Base-by-base conservation (phyloP, 176 grass and related monocot genomes). In the Bolboschoenus planiculmis region DNA sequence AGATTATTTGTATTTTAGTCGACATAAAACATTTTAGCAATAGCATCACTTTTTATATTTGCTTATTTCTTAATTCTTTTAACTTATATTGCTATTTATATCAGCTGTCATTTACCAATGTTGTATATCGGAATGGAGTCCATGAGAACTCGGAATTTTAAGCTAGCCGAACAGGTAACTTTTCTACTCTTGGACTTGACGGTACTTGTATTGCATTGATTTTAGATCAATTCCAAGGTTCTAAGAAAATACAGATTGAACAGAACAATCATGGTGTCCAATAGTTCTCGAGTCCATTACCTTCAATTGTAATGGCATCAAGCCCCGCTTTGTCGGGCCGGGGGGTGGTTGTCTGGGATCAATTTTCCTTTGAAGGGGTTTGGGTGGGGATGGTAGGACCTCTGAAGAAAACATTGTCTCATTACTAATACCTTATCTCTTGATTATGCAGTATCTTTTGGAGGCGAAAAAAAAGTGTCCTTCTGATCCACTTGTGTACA, bases 121-220 rank as follows among this genome's bases (percentile, higher is more conserved):
- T 92, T 98, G 81, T 98, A 98, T 68, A 93, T 93, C 83, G 96
- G 96, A 35, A 98, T 95, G 96, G 92, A 98, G 86, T 98, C 91
- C 73, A 87, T 88, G 84, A 85, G 89, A 77, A 93, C 94, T 88
- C 96, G 94, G 59, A 98, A 91, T 84, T 91, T 88, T 85, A 95
- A 93, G 86, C 89, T 95, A 87, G 90, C 96, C 46, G 96, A 98
- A 71, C 96, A 98, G 92, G 96, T 95, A 95, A 51, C 27, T 73
- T 78, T 27, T 68, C 58, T n/a, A 40, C 47, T 55, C 42, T 26
- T 37, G 7, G 21, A 66, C 30, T 43, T 71, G 20, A 72, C n/a
- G 4, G n/a, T 20, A 13, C 7, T 72, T 72, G 20, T 72, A 44
- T 72, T 72, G 36, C 36, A 72, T 13, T 40, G 35, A 42, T 42